These are phyloP conservation scores for Carex sylvatica DNA, from an alignment of 202 grass and related monocot genomes.

Conservation along the genomic window DNA sequence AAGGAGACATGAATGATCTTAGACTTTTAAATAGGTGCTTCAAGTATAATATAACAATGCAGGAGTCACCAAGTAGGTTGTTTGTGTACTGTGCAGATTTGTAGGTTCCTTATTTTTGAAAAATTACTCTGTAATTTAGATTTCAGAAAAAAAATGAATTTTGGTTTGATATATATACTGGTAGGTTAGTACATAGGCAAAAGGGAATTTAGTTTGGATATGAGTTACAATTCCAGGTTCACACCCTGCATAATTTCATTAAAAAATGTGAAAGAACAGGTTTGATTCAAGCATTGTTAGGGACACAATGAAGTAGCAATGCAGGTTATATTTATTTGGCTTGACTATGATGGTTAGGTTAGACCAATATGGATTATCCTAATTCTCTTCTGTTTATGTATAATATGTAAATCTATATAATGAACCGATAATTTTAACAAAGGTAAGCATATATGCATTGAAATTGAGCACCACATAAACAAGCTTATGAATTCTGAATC, in stretches of 20 bases:
- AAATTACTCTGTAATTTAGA: background rate
- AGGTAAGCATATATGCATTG: background rate
- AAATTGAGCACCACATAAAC: background rate
- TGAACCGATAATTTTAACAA: background rate
- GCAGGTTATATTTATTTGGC: background rate
- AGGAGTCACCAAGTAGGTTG: background rate
- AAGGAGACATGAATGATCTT: background rate
- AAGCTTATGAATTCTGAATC: background rate
- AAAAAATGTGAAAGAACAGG: background rate
- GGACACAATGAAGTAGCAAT: background rate
- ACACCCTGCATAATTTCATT: background rate
- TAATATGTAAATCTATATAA: background rate
- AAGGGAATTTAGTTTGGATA: background rate
- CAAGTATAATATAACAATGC: background rate
- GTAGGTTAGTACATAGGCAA: background rate
- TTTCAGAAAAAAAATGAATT: background rate
- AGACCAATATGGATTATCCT: background rate
- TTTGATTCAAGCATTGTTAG: background rate
- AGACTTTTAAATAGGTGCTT: background rate
- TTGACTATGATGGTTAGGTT: background rate
- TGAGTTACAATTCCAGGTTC: background rate
- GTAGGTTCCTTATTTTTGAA: background rate
- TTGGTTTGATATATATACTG: background rate
- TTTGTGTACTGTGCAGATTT: background rate
- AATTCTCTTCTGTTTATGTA: background rate